Percentiles rank a stretch among this genome's conserved stretches.
Conservation (phyloP, 306 rosid species). For the Quercus glauca region DNA sequence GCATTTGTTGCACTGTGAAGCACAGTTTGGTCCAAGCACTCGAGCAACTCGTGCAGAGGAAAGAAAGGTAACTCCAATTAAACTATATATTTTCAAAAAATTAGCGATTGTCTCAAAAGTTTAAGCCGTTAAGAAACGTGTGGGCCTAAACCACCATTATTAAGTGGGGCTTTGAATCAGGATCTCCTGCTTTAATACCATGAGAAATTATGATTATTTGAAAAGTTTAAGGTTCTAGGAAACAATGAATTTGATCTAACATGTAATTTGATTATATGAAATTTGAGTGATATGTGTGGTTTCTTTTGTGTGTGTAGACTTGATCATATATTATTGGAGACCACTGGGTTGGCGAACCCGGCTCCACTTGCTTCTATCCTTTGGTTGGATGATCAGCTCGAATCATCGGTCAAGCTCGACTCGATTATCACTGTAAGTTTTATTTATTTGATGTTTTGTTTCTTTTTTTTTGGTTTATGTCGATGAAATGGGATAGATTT, state of each 20-base stretch:
- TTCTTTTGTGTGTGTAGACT: slow-evolving; percentile 45
- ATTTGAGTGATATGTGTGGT: neutral
- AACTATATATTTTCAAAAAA: too few relatives aligned
- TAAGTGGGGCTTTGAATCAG: too few relatives aligned
- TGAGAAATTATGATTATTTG: too few relatives aligned
- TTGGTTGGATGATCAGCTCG: slow-evolving; percentile 97
- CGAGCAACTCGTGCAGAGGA: slow-evolving; percentile 88
- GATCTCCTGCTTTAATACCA: too few relatives aligned
- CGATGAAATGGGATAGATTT: too few relatives aligned
- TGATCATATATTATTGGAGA: slow-evolving; percentile 93
- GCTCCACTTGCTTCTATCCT: slow-evolving; percentile 95
- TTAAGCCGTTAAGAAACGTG: too few relatives aligned
- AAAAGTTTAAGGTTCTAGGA: too few relatives aligned
- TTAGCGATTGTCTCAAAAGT: too few relatives aligned
- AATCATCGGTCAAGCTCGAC: slow-evolving; percentile 78
- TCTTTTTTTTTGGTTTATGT: neutral
- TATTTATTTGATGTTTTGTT: neutral
- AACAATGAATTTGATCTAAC: too few relatives aligned
- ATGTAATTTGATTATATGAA: neutral
- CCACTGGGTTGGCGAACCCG: slow-evolving; percentile 97
- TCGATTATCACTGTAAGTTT: slow-evolving; percentile 83
- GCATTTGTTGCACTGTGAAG: slow-evolving; percentile 87
- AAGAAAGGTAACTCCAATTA: slow-evolving; percentile 54
- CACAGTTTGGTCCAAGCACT: slow-evolving; percentile 94
- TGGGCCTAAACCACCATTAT: too few relatives aligned